Evolutionary conservation across 2,329 filamentous ascomycete species (phyloP).

Genomic region (Aurifilum marmelostoma): DNA sequence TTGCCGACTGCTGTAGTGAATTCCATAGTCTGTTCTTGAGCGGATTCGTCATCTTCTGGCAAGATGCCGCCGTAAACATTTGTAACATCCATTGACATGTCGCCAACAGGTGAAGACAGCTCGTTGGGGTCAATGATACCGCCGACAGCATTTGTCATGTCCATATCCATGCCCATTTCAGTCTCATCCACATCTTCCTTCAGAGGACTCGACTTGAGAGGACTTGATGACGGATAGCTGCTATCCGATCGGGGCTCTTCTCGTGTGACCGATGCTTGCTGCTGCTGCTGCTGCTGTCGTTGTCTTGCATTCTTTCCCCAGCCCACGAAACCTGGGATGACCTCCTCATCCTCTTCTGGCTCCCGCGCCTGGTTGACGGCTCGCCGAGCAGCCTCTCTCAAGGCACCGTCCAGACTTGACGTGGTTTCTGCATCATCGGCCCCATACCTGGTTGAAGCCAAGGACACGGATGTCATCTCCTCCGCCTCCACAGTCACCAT

Average conservation of each 20-base stretch:
- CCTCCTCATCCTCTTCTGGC: slow-evolving; percentile 61
- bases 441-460: slow-evolving; percentile 62
- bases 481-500: slow-evolving; percentile 84
- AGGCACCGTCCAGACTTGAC: slow-evolving; percentile 73
- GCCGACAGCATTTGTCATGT: slow-evolving; percentile 56
- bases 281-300: slow-evolving; percentile 57
- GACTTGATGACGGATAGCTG: slow-evolving; percentile 23
- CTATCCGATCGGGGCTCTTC: slow-evolving; percentile 17
- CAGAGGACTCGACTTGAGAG: slow-evolving; percentile 24
- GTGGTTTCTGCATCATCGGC: slow-evolving; percentile 65
- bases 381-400: slow-evolving; percentile 73
- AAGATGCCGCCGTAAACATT: slow-evolving; percentile 80
- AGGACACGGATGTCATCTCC: slow-evolving; percentile 71
- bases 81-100: slow-evolving; percentile 95
- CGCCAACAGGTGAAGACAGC: slow-evolving; percentile 49
- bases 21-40: slow-evolving; percentile 75
- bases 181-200: slow-evolving; percentile 46
- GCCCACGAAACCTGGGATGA: slow-evolving; percentile 74
- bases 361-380: slow-evolving; percentile 73
- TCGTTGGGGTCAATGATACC: slow-evolving; percentile 41
- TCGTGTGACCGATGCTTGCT: slow-evolving; percentile 41
- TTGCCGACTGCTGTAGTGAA: slow-evolving; percentile 78
- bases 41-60: slow-evolving; percentile 39
- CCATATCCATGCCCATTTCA: slow-evolving; percentile 60
- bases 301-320: slow-evolving; percentile 66